Percentiles rank a stretch among this genome's conserved stretches.
Evolutionary conservation across 352 stramenopile species (phyloP).

Genomic region (Peronosclerospora sorghi): DNA sequence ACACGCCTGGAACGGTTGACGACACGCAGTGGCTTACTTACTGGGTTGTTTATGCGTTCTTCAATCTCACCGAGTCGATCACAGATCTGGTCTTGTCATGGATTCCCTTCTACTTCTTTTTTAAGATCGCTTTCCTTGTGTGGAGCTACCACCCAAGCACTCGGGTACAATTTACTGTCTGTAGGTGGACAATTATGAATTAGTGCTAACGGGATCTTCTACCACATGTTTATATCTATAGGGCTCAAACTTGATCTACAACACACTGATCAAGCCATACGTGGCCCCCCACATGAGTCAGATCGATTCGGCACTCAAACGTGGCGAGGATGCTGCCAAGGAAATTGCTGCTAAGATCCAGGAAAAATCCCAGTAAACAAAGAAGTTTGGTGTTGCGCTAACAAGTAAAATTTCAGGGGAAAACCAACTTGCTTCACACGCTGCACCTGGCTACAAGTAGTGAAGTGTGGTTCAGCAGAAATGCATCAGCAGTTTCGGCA

Average conservation of each 20-base stretch:
- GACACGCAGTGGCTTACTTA: conserved; percentile 87
- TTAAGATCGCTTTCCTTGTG: conserved; percentile 82
- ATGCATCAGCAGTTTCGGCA: conserved; percentile 7
- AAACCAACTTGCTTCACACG: no score
- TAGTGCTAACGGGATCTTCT: no score
- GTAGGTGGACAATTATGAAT: no score
- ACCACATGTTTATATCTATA: conserved; percentile 10
- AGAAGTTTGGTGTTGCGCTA: not conserved
- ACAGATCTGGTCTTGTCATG: conserved; percentile 75
- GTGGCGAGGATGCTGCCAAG: conserved; percentile 41
- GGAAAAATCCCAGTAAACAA: conserved; percentile 22
- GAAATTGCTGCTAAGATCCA: conserved; percentile 37
- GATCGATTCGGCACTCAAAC: conserved; percentile 58
- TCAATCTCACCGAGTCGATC: conserved; percentile 90
- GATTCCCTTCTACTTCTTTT: conserved; percentile 82
- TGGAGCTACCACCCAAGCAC: conserved; percentile 79
- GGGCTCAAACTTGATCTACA: conserved; percentile 79
- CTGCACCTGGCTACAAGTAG: conserved; percentile 8
- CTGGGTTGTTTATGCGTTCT: conserved; percentile 94
- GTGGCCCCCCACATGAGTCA: conserved; percentile 53
- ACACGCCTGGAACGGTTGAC: conserved; percentile 50
- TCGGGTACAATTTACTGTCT: conserved; percentile 14
- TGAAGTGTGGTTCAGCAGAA: conserved; percentile 9
- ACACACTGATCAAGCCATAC: conserved; percentile 76
- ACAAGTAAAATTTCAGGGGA: not conserved